Percentiles rank a stretch among this genome's conserved stretches.
These are phyloP conservation scores for Malus hybrid DNA, from an alignment of 331 rosid genomes.

Conservation along the genomic window DNA sequence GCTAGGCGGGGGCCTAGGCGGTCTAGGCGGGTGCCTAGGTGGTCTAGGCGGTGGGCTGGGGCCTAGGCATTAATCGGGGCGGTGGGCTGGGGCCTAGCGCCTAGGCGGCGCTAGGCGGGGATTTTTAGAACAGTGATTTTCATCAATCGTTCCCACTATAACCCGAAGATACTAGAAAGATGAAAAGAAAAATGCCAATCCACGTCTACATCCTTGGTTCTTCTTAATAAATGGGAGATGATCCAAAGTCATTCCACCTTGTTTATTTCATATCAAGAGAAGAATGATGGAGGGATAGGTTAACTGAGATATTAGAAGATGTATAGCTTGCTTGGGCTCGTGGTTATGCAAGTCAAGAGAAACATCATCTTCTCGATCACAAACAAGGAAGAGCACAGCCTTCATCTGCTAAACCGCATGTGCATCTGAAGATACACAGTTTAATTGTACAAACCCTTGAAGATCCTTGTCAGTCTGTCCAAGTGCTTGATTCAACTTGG, in stretches of 20 bases:
- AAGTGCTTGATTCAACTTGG: no score
- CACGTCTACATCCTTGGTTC: not conserved
- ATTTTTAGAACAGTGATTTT: no score
- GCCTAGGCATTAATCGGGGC: no score
- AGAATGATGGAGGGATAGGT: constrained; percentile 3
- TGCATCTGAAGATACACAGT: not conserved
- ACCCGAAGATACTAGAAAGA: constrained; percentile 21
- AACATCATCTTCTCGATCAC: constrained; percentile 7
- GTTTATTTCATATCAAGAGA: not conserved
- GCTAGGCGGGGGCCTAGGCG: no score
- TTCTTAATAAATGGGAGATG: not conserved
- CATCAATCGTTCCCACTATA: constrained; percentile 19
- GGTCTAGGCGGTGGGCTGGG: no score
- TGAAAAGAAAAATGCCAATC: not conserved
- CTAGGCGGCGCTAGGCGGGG: no score
- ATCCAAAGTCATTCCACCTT: not conserved
- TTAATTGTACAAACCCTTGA: no score
- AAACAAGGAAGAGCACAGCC: not conserved
- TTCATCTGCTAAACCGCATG: not conserved
- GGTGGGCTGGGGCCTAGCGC: no score
- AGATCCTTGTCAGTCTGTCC: no score
- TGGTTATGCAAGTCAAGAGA: constrained; percentile 26
- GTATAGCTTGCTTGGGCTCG: constrained; percentile 25
- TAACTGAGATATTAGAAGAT: constrained; percentile 17
- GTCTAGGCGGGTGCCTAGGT: no score